Evolutionary conservation across 495 filamentous ascomycete genomes (phyloP), one percentile per base, ranked within the genome.

Genomic region (Xylaria castorea): DNA sequence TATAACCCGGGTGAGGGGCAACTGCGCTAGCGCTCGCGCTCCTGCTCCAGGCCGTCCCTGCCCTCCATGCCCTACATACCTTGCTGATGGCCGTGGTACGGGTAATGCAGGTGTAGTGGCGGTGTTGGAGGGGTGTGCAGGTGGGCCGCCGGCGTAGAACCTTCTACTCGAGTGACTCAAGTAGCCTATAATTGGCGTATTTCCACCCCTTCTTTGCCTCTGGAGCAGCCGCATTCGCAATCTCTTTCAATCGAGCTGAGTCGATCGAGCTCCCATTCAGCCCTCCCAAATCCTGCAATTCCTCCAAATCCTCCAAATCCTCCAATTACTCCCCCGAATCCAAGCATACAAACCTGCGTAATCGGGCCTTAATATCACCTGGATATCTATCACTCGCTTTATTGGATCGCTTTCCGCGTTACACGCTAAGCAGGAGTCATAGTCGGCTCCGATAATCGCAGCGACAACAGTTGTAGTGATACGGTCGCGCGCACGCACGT

Each of bases 91-190:
- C n/a, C 44, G 40, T 22, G 27, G 53, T 32, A 32, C 53, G 25
- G 53, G 53, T 30, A 18, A 32, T 14, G 61, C 12, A 40, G 34
- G 36, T 55, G n/a, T 38, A 38, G 14, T 20, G 5, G 38, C 25
- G 36, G 22, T 63, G 36, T 20, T 6, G 38, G 34, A 12, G 16
- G 38, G 61, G 22, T 51, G 50, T 25, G 25, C 51, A 16, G 63
- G 66, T 68, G 50, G 66, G 50, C 66, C 66, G 36, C 34, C 46
- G 66, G 71, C 22, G 69, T 79, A 75, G 79, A 81, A 81, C 70
- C 66, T 81, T 81, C 79, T 80, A 81, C 78, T 75, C 76, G 74
- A 75, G 55, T 78, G 77, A 77, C 75, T 79, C 77, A 77, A 76
- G 58, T 36, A 72, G 77, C 75, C 76, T 79, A 78, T 75, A 79